These are phyloP conservation scores for Vitis rotundifolia DNA, from an alignment of 164 flowering plant genomes.

Conservation along the genomic window DNA sequence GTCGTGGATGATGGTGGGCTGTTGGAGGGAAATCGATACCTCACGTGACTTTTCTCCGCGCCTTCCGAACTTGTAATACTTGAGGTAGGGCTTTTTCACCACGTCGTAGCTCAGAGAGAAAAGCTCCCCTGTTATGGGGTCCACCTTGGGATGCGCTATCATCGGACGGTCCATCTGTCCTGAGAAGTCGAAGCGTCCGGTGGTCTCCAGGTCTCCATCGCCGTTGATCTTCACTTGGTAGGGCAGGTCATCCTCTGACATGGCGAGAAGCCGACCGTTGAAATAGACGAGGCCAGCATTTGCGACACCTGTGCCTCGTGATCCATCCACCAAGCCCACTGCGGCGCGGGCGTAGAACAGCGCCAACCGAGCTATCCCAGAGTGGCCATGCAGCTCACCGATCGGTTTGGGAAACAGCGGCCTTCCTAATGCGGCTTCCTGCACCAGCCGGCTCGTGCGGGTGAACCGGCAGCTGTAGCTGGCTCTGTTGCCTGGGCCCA, in stretches of 20 bases:
- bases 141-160: conserved; percentile 69
- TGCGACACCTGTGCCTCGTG: conserved; percentile 47
- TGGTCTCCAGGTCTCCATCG: conserved; percentile 48
- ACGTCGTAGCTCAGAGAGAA: conserved; percentile 52
- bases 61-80: conserved; percentile 41
- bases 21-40: conserved; percentile 30
- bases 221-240: conserved; percentile 39
- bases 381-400: conserved; percentile 54
- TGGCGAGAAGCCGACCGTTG: conserved; percentile 46
- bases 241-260: conserved; percentile 62
- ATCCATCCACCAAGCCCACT: conserved; percentile 30
- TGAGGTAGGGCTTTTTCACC: conserved; percentile 45
- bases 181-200: conserved; percentile 45
- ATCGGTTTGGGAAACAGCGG: conserved; percentile 40
- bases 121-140: conserved; percentile 55
- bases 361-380: conserved; percentile 39
- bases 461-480: conserved; percentile 51
- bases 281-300: conserved; percentile 54
- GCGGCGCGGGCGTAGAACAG: conserved; percentile 39
- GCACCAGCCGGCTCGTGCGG: conserved; percentile 38
- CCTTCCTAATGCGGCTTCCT: conserved; percentile 30
- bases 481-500: conserved; percentile 16
- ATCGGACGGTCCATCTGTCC: conserved; percentile 39
- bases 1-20: conserved; percentile 56
- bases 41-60: conserved; percentile 42